These are phyloP conservation scores for Heliosperma pusillum DNA, from an alignment of 148 eudicot genomes.

Conservation along the genomic window DNA sequence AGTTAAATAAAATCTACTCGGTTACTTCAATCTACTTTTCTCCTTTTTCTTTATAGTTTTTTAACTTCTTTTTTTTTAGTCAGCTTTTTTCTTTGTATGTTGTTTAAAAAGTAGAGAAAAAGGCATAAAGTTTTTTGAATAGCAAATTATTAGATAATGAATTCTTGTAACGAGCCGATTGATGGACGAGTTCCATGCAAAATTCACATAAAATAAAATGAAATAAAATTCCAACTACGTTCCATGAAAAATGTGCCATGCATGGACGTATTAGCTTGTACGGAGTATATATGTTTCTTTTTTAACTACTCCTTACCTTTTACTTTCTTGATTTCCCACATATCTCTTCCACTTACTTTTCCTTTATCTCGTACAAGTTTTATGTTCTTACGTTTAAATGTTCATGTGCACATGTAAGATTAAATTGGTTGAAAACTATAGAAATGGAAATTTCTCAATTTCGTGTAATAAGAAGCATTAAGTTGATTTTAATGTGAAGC, in stretches of 20 bases:
- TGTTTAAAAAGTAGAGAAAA: conserved; percentile 49
- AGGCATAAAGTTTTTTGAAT: conserved; percentile 19
- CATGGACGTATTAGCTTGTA: conserved; percentile 44
- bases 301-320: not conserved
- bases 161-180: conserved; percentile 31
- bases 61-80: conserved; percentile 8
- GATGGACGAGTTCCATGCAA: conserved; percentile 35
- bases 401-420: not conserved
- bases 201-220: not conserved
- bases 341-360: not conserved
- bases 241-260: conserved; percentile 42
- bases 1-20: conserved; percentile 44
- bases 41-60: not conserved
- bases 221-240: conserved; percentile 31
- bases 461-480: too few relatives aligned
- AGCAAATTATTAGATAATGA: conserved; percentile 26
- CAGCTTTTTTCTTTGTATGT: not conserved
- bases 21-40: conserved; percentile 26
- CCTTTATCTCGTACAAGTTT: not conserved
- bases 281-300: conserved; percentile 5
- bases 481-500: too few relatives aligned
- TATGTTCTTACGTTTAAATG: too few relatives aligned
- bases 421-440: too few relatives aligned
- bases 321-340: conserved; percentile 21
- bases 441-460: too few relatives aligned